Percentiles rank a stretch among this genome's conserved stretches.
These are phyloP conservation scores for Fusarium scirpi DNA, from an alignment of 2,329 filamentous ascomycete species.

Conservation along the genomic window DNA sequence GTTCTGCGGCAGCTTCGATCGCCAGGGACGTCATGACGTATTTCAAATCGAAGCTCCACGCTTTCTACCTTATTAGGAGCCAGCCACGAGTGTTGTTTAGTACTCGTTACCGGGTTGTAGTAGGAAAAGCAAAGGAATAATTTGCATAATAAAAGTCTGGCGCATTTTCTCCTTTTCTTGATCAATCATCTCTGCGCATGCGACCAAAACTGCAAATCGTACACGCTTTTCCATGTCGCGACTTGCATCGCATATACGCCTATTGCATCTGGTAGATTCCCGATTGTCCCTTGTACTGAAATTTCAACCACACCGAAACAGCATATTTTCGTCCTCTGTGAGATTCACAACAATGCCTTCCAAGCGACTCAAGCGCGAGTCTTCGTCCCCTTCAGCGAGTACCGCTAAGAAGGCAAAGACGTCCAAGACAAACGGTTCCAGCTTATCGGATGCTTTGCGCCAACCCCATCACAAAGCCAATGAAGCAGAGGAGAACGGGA, in stretches of 20 bases:
- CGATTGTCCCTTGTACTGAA: not conserved
- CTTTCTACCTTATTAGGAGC: not conserved
- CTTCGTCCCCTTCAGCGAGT: slow-evolving; percentile 31
- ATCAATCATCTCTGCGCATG: not conserved
- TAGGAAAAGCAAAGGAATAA: slow-evolving; percentile 11
- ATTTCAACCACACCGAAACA: not conserved
- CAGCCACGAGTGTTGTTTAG: slow-evolving; percentile 43
- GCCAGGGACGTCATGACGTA: slow-evolving; percentile 47
- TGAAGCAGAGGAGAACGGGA: slow-evolving; percentile 66
- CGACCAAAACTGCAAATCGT: not conserved
- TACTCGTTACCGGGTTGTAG: not conserved
- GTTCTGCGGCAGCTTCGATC: slow-evolving; percentile 46
- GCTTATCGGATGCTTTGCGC: slow-evolving; percentile 51
- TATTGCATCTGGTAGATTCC: not conserved
- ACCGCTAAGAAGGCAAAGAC: slow-evolving; percentile 52
- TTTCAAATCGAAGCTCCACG: slow-evolving; percentile 47
- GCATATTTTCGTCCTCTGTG: not conserved
- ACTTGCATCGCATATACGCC: not conserved
- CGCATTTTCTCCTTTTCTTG: not conserved
- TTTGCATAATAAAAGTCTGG: not conserved
- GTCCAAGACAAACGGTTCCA: slow-evolving; percentile 38
- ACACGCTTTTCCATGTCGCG: slow-evolving; percentile 12
- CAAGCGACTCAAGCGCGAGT: slow-evolving; percentile 48
- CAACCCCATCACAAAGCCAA: slow-evolving; percentile 61
- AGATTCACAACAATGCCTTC: slow-evolving; percentile 47